These are phyloP conservation scores for Botrytis deweyae DNA, from an alignment of 2,329 filamentous ascomycete genomes.

Conservation along the genomic window DNA sequence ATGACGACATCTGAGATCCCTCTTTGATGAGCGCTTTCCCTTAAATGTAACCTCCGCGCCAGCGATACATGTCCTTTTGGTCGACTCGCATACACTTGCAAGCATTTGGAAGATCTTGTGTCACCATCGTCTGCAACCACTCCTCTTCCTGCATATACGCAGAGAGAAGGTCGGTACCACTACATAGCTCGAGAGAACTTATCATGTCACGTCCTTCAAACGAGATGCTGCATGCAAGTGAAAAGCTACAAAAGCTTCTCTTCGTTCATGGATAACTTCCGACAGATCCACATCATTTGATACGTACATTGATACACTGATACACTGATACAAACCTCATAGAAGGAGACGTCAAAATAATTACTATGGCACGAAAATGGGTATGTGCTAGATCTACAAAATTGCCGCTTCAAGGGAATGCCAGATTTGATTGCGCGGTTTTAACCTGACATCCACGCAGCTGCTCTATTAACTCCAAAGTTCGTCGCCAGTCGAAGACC, in stretches of 20 bases:
- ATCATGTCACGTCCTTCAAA: constrained; percentile 12
- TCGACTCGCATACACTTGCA: constrained; percentile 15
- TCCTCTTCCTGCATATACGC: constrained; percentile 5
- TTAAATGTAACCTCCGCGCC: neutral
- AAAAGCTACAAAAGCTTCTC: neutral
- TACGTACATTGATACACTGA: neutral
- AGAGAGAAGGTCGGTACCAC: neutral
- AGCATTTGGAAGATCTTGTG: constrained; percentile 18
- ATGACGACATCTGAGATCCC: neutral
- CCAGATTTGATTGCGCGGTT: neutral
- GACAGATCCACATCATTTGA: constrained; percentile 14
- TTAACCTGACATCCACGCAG: constrained; percentile 83
- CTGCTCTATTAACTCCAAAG: constrained; percentile 80
- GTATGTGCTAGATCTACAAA: constrained; percentile 6
- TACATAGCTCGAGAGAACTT: constrained; percentile 1
- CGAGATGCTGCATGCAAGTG: constrained; percentile 8
- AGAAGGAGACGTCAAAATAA: neutral
- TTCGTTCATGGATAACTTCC: constrained; percentile 15
- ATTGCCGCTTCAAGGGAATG: neutral
- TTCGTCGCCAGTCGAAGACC: constrained; percentile 82
- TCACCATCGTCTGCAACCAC: constrained; percentile 3
- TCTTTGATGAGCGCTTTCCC: neutral
- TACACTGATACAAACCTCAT: constrained; percentile 2
- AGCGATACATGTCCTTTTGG: neutral
- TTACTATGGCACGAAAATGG: neutral